phyloP scores from a whole-genome alignment of 805 yeast genomes.

The Monosporozyma solicola region DNA sequence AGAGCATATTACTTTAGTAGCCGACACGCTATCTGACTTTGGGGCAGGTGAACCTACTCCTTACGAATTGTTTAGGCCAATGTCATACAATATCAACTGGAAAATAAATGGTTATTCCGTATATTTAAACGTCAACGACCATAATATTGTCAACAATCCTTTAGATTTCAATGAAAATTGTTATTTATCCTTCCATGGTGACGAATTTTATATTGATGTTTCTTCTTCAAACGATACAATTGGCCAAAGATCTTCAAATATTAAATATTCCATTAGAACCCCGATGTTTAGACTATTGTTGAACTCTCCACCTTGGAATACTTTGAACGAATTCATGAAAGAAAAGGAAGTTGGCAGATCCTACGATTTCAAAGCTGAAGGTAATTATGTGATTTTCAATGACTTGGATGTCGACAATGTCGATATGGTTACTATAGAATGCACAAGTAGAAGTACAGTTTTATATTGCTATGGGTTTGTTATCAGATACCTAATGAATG shows the following conservation, averaged over 20 bases:
- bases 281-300: slow-evolving; percentile 53
- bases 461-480: slow-evolving; percentile 73
- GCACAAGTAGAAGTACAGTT: slow-evolving; percentile 57
- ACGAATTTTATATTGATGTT: slow-evolving; percentile 37
- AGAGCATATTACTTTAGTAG: slow-evolving; percentile 68
- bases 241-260: slow-evolving; percentile 41
- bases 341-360: slow-evolving; percentile 60
- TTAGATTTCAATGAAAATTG: slow-evolving; percentile 74
- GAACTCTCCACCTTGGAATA: slow-evolving; percentile 90
- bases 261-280: slow-evolving; percentile 45
- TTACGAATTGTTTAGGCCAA: slow-evolving; percentile 72
- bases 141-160: slow-evolving; percentile 83
- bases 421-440: slow-evolving; percentile 58
- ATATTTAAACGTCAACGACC: slow-evolving; percentile 74
- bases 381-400: slow-evolving; percentile 55
- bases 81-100: slow-evolving; percentile 55
- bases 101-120: slow-evolving; percentile 46
- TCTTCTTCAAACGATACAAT: slow-evolving; percentile 52
- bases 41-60: slow-evolving; percentile 60
- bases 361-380: slow-evolving; percentile 48
- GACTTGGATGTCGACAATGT: slow-evolving; percentile 55
- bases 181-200: slow-evolving; percentile 66
- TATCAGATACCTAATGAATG: slow-evolving; percentile 60
- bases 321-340: slow-evolving; percentile 61
- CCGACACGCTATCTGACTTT: slow-evolving; percentile 72